Conservation (phyloP, 2,329 filamentous ascomycete genomes). For the Pseudopithomyces chartarum region DNA sequence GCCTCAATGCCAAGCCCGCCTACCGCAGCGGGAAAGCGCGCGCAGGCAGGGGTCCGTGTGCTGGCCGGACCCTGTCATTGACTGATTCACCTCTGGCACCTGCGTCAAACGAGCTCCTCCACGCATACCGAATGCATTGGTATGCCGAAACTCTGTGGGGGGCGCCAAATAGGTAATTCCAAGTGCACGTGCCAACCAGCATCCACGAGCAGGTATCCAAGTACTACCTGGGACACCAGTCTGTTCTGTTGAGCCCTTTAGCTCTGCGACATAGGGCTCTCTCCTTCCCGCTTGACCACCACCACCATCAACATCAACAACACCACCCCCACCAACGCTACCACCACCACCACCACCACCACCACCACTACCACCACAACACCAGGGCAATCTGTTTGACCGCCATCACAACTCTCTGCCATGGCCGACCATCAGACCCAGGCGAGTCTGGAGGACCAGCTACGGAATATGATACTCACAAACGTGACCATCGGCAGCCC, state of each 20-base stretch:
- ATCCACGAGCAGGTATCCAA: neutral
- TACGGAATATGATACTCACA: conserved; percentile 65
- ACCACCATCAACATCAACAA: too few relatives aligned
- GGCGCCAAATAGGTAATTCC: neutral
- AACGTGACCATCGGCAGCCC: conserved; percentile 48
- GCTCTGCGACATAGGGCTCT: too few relatives aligned
- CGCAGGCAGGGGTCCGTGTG: neutral
- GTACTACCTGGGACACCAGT: too few relatives aligned
- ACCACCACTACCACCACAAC: too few relatives aligned
- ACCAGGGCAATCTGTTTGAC: conserved; percentile 12
- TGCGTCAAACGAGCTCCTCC: neutral
- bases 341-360: too few relatives aligned
- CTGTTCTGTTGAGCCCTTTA: too few relatives aligned
- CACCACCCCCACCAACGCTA: too few relatives aligned
- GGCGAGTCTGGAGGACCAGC: conserved; percentile 55
- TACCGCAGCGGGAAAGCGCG: neutral
- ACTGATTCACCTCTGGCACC: conserved; percentile 9
- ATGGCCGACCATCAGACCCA: conserved; percentile 3
- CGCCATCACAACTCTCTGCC: conserved; percentile 17
- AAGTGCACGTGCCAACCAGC: neutral
- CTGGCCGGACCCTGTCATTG: conserved; percentile 3
- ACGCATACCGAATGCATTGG: neutral
- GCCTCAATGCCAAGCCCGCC: neutral
- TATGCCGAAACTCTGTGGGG: neutral
- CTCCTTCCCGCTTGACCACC: too few relatives aligned